These are phyloP conservation scores for Pelargonium cotyledonis DNA, from an alignment of 441 rosid species.

Conservation along the genomic window DNA sequence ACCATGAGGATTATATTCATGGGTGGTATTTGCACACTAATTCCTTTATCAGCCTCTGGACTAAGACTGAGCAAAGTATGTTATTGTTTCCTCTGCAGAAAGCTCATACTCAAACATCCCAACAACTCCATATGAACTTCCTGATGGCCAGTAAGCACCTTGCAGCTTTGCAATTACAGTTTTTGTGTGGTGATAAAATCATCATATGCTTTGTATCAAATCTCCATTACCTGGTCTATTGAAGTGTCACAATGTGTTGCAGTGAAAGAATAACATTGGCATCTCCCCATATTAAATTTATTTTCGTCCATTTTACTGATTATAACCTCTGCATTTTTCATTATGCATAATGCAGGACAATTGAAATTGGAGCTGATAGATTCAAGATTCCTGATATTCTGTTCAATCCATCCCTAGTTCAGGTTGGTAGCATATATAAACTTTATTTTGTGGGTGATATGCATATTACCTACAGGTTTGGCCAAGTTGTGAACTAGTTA, in stretches of 20 bases:
- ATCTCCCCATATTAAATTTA: too few relatives aligned
- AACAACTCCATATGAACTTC: slow-evolving; percentile 96
- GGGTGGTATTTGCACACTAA: neutral
- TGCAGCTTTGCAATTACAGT: slow-evolving; percentile 3
- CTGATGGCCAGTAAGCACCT: slow-evolving; percentile 97
- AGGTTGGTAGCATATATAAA: slow-evolving; percentile 38
- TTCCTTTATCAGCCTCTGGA: neutral
- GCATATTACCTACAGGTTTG: too few relatives aligned
- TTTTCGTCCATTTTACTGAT: too few relatives aligned
- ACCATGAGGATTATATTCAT: too few relatives aligned
- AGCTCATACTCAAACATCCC: slow-evolving; percentile 90
- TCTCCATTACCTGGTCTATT: too few relatives aligned
- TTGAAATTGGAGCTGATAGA: slow-evolving; percentile 96
- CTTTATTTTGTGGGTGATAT: slow-evolving; percentile 7
- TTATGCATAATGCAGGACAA: slow-evolving; percentile 46
- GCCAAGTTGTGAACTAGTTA: too few relatives aligned
- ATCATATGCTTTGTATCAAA: neutral
- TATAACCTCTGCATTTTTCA: neutral
- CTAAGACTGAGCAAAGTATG: neutral
- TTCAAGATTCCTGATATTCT: slow-evolving; percentile 95
- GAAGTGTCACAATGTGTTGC: too few relatives aligned
- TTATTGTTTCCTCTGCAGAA: slow-evolving; percentile 43
- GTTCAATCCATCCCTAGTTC: slow-evolving; percentile 82
- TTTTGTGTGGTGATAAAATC: neutral
- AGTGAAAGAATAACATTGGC: too few relatives aligned